A percentile compares a stretch with the other conserved stretches of the same genome.
Evolutionary conservation across 805 yeast genomes (phyloP).

Genomic region (Teunomyces atbi): DNA sequence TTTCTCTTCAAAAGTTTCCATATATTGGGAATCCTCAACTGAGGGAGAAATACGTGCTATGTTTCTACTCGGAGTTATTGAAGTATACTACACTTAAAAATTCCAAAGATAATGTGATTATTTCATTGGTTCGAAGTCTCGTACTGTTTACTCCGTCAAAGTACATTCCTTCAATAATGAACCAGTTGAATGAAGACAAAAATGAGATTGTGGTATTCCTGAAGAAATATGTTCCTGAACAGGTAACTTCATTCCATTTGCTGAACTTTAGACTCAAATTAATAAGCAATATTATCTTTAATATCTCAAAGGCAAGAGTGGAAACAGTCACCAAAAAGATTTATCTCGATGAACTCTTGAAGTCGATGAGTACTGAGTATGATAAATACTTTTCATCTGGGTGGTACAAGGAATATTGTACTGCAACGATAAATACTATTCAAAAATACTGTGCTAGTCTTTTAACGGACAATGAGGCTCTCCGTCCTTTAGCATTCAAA

Average conservation of each 20-base stretch:
- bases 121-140: slow-evolving; percentile 23
- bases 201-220: slow-evolving; percentile 17
- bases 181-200: slow-evolving; percentile 14
- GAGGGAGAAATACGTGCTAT: slow-evolving; percentile 33
- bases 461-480: slow-evolving; percentile 13
- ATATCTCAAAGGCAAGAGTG: slow-evolving; percentile 13
- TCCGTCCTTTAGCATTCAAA: slow-evolving; percentile 21
- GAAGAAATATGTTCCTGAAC: slow-evolving; percentile 16
- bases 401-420: slow-evolving; percentile 31
- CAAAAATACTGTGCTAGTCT: slow-evolving; percentile 16
- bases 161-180: slow-evolving; percentile 24
- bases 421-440: slow-evolving; percentile 21
- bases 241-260: slow-evolving; percentile 17
- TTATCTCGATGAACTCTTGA: slow-evolving; percentile 20
- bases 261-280: slow-evolving; percentile 19
- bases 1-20: slow-evolving; percentile 37
- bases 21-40: slow-evolving; percentile 38
- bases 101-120: slow-evolving; percentile 21
- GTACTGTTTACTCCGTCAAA: slow-evolving; percentile 23
- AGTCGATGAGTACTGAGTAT: slow-evolving; percentile 25
- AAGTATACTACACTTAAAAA: slow-evolving; percentile 17
- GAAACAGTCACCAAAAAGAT: slow-evolving; percentile 11
- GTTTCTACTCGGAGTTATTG: slow-evolving; percentile 25
- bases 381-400: slow-evolving; percentile 21
- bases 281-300: slow-evolving; percentile 18